Evolutionary conservation across 73 alveolate genomes (phyloP).

Genomic region (Paramecium caudatum): DNA sequence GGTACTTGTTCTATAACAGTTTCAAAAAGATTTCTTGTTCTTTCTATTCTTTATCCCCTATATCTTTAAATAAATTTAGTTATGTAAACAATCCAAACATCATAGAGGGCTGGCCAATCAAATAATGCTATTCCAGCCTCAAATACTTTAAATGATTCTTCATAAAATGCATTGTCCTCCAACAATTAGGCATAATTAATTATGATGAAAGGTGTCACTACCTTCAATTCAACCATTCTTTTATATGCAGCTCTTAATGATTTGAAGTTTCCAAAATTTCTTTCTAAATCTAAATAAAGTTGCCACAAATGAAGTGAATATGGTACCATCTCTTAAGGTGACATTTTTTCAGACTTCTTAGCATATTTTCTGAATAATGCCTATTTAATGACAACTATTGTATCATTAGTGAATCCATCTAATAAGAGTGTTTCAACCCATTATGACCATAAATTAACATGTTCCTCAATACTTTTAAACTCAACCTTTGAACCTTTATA

Average conservation of each 20-base stretch:
- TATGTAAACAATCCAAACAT: conserved; percentile 85
- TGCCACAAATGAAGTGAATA: conserved; percentile 81
- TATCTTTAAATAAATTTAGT: conserved; percentile 83
- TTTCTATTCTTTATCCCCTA: conserved; percentile 94
- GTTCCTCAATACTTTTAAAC: conserved; percentile 85
- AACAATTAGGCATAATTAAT: conserved; percentile 84
- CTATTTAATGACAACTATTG: conserved; percentile 81
- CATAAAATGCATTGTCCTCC: conserved; percentile 82
- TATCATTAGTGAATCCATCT: conserved; percentile 86
- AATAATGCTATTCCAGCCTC: conserved; percentile 86
- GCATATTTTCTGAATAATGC: conserved; percentile 82
- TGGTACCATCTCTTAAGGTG: conserved; percentile 72
- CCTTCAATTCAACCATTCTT: conserved; percentile 87
- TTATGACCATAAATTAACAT: conserved; percentile 83
- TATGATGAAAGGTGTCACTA: conserved; percentile 83
- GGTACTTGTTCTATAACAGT: conserved; percentile 80
- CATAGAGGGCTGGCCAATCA: conserved; percentile 90
- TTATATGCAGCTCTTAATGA: conserved; percentile 84
- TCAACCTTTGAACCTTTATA: conserved; percentile 83
- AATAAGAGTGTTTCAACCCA: conserved; percentile 88
- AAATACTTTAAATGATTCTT: conserved; percentile 87
- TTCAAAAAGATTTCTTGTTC: conserved; percentile 95
- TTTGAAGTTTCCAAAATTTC: conserved; percentile 84
- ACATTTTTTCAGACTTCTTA: conserved; percentile 79
- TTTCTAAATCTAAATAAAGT: conserved; percentile 89